Conservation (phyloP, 2,329 filamentous ascomycete species). For the Metarhizium rileyi region DNA sequence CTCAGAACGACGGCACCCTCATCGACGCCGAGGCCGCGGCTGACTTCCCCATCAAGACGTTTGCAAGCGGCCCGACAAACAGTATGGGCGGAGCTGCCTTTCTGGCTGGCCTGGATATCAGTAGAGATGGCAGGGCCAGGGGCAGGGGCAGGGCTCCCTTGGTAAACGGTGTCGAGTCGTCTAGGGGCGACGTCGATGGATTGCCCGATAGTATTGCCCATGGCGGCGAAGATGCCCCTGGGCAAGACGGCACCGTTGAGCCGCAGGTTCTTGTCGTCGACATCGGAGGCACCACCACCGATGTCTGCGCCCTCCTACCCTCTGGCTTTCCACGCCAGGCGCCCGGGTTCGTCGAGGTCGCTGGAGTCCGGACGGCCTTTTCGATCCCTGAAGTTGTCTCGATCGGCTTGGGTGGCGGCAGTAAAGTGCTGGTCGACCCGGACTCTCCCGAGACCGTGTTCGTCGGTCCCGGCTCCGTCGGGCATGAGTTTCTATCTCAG, state of each 20-base stretch:
- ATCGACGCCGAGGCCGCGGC: conserved; percentile 37
- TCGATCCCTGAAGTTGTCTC: conserved; percentile 46
- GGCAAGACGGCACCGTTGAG: conserved; percentile 8
- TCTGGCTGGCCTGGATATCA: conserved; percentile 35
- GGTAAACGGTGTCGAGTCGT: too few species aligned
- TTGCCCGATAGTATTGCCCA: neutral
- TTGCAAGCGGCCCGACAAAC: conserved; percentile 44
- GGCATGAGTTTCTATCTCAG: conserved; percentile 36
- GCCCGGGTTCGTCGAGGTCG: conserved; percentile 46
- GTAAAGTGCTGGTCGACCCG: conserved; percentile 17
- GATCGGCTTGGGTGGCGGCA: conserved; percentile 47
- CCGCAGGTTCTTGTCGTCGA: conserved; percentile 41
- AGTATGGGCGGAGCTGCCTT: conserved; percentile 44
- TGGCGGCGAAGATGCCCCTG: neutral
- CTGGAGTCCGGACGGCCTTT: conserved; percentile 50
- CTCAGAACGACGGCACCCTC: conserved; percentile 44
- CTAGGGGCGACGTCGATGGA: conserved; percentile 1
- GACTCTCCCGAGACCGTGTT: conserved; percentile 23
- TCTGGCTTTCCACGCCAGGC: conserved; percentile 52
- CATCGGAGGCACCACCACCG: conserved; percentile 52
- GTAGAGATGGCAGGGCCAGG: neutral
- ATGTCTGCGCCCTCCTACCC: conserved; percentile 46
- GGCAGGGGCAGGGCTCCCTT: too few species aligned
- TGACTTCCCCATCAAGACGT: conserved; percentile 41
- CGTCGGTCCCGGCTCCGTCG: conserved; percentile 49